Evolutionary conservation across 495 filamentous ascomycete species (phyloP), one percentile per base, ranked within the genome.

Genomic region (Tuber indicum): DNA sequence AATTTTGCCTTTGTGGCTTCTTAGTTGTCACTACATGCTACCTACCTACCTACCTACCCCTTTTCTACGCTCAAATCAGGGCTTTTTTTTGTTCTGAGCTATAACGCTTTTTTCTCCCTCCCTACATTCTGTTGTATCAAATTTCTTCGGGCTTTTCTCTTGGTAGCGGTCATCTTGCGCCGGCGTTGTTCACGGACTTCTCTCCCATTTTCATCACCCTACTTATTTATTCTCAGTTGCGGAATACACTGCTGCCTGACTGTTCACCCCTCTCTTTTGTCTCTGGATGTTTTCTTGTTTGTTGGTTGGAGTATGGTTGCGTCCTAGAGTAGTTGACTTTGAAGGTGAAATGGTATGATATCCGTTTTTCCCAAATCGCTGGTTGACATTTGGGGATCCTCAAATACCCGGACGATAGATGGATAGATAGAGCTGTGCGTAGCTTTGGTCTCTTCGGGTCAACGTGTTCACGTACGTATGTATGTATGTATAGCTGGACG

Each of bases 171-270:
- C 26, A 66, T 66, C 58, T 36, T 14, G 58, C 26, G 26, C 58
- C 58, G 58, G 58, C 58, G 58, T 66, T 66, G n/a, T 66, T 36
- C 58, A 66, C 58, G 26, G 58, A 66, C 58, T 36, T 36, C 58
- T 62, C 58, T 36, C 14, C 58, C 17, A 36, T 66, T 17, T 1
- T 12, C 26, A 36, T 66, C 26, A 36, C 26, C 58, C 58, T 36
- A 36, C 58, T 19, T 36, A 32, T 36, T 19, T 36, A 32, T 36
- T 66, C 32, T 36, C 32, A 7, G 4, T 19, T 36, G 26, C 26
- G 26, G 58, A 17, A 32, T 26, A 26, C 23, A 62, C 58, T 12
- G 12, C 26, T 36, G 26, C 58, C 58, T 36, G 36, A 66, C 58
- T 66, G 3, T 19, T 36, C 26, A 66, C 32, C 58, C 58, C 36